Percentiles rank a stretch among this genome's conserved stretches.
These are phyloP conservation scores for Talaromyces wortmannii DNA, from an alignment of 495 filamentous ascomycete genomes.

Conservation along the genomic window DNA sequence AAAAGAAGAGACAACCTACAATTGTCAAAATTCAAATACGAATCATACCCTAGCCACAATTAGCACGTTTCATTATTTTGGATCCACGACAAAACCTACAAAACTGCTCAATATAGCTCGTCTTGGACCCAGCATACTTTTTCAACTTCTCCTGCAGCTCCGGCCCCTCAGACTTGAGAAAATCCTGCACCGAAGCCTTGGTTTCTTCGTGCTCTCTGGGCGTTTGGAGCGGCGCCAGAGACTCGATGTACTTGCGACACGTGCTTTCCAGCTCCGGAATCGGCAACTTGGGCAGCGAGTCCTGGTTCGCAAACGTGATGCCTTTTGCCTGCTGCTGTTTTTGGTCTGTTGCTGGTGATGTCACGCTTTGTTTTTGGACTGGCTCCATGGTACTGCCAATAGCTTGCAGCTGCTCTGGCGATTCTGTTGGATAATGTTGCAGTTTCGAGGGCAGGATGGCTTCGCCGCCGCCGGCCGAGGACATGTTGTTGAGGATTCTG, in stretches of 20 bases:
- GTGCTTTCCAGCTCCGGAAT: conserved; percentile 87
- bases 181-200: conserved; percentile 72
- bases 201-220: conserved; percentile 79
- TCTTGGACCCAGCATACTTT: conserved; percentile 87
- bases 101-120: conserved; percentile 98
- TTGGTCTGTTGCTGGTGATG: neutral
- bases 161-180: conserved; percentile 76
- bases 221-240: conserved; percentile 77
- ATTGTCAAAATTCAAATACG: conserved; percentile 96
- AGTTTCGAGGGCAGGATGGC: conserved; percentile 2
- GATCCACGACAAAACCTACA: conserved; percentile 54
- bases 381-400: conserved; percentile 24
- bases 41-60: conserved; percentile 78
- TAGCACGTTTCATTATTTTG: neutral
- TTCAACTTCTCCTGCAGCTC: conserved; percentile 82
- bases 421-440: neutral
- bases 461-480: neutral
- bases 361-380: neutral
- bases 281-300: conserved; percentile 83
- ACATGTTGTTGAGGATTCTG: conserved; percentile 41
- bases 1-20: conserved; percentile 33
- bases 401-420: neutral
- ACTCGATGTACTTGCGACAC: conserved; percentile 71
- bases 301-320: conserved; percentile 84
- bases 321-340: conserved; percentile 10